A percentile compares a stretch with the other conserved stretches of the same genome.
phyloP scores from a whole-genome alignment of 177 flowering plant species.

The Telopea speciosissima region DNA sequence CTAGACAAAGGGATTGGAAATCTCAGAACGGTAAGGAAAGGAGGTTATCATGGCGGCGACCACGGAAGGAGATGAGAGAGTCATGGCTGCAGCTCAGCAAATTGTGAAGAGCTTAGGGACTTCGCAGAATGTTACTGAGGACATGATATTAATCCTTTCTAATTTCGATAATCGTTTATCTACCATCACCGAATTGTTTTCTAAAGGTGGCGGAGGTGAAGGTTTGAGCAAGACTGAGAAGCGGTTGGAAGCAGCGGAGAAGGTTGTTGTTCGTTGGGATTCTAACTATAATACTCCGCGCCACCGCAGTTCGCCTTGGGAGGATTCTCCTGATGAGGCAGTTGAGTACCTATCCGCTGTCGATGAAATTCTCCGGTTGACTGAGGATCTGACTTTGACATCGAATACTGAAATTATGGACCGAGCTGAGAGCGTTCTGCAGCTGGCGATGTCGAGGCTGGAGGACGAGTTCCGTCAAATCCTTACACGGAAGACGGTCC shows the following conservation, averaged over 20 bases:
- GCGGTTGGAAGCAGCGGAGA: conserved; percentile 57
- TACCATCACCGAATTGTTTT: conserved; percentile 32
- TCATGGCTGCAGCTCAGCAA: conserved; percentile 53
- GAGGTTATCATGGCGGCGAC: conserved; percentile 26
- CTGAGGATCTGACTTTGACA: conserved; percentile 30
- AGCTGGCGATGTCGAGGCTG: conserved; percentile 69
- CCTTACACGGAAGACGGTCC: conserved; percentile 47
- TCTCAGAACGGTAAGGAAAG: neutral
- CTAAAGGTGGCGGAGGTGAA: conserved; percentile 5
- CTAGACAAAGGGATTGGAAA: neutral
- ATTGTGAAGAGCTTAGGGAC: conserved; percentile 44
- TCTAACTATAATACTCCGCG: conserved; percentile 17
- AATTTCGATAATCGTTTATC: conserved; percentile 60
- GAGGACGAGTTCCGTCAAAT: conserved; percentile 81
- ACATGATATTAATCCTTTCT: conserved; percentile 52
- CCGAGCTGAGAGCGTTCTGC: conserved; percentile 68
- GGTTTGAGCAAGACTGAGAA: conserved; percentile 11
- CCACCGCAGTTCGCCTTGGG: conserved; percentile 30
- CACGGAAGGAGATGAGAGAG: conserved; percentile 41
- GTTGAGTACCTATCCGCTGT: conserved; percentile 53
- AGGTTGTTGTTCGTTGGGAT: conserved; percentile 45
- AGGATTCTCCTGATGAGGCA: conserved; percentile 46
- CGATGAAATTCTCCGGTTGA: conserved; percentile 47
- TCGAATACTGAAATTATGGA: conserved; percentile 36
- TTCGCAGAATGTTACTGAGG: conserved; percentile 38